Evolutionary conservation across 371 early-diverging fungal genomes (phyloP), one percentile per base, ranked within the genome.

Genomic region (Apophysomyces elegans): DNA sequence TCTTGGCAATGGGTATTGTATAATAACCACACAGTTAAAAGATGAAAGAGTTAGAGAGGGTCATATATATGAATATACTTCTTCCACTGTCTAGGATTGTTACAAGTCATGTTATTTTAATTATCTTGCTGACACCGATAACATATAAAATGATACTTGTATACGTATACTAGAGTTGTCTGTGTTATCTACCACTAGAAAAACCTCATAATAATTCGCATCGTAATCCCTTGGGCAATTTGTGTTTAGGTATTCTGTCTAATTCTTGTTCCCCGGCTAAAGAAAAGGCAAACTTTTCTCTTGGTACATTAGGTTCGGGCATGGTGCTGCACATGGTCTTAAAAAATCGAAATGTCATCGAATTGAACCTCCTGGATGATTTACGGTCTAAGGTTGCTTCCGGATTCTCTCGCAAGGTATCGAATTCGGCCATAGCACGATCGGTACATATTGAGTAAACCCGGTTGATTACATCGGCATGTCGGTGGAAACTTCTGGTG

Each of bases 221-320:
- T 21, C 11, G 54, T 5, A 50, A 26, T 16, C 18, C 54, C 7
- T 21, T 50, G 18, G 54, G 54, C 16, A 50, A 11, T 21, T 50
- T 50, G 21, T 50, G 16, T 26, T 18, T 7, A 21, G 54, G 54
- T 11, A 26, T 50, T 26, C 21, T 16, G 16, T 50, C 54, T 5
- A 50, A 21, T 21, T 50, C 54, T 50, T 50, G 18, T 21, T 50
- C 54, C 1, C 54, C 54, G 7, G n/a, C 21, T 26, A 50, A 21
- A 8, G 54, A 50, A 50, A 21, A 50, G 4, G 18, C 9, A n/a
- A 9, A 50, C 0, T n/a, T 50, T 26, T 50, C 18, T 21, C 21
- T 50, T 50, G 54, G 54, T 50, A 50, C 21, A 21, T 50, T 50
- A 7, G 54, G 54, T 21, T 50, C 54, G 16, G 54, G 54, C 54